Evolutionary conservation across 805 yeast species (phyloP).

Genomic region (Pichia gijzeniarum): DNA sequence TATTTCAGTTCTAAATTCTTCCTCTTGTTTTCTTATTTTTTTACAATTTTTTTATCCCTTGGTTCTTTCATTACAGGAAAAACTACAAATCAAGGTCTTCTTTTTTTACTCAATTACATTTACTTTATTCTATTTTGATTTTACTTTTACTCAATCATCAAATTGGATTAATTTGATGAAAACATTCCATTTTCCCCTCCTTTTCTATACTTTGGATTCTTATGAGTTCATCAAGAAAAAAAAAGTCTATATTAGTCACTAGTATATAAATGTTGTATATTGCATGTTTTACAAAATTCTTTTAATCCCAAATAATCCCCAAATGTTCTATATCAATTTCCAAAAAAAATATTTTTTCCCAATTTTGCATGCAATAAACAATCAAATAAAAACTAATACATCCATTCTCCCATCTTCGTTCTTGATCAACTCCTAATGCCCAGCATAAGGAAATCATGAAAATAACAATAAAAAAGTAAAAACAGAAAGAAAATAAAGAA

Average conservation of each 20-base stretch:
- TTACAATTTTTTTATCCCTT: not conserved
- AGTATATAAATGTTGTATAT: constrained; percentile 1
- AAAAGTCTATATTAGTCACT: constrained; percentile 1
- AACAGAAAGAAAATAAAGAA: constrained; percentile 4
- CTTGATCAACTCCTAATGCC: not conserved
- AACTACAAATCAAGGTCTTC: constrained; percentile 1
- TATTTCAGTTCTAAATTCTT: constrained; percentile 3
- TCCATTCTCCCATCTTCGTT: not conserved
- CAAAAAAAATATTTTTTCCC: no score
- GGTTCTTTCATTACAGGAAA: not conserved
- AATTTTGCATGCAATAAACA: constrained; percentile 6
- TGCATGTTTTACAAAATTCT: constrained; percentile 3
- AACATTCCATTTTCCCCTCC: not conserved
- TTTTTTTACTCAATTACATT: not conserved
- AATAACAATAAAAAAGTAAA: constrained; percentile 1
- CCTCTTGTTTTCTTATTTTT: not conserved
- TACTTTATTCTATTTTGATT: not conserved
- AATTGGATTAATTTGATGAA: not conserved
- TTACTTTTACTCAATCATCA: not conserved
- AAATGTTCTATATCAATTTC: no score
- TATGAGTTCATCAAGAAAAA: constrained; percentile 3
- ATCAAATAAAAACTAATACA: constrained; percentile 1
- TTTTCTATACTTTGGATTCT: not conserved
- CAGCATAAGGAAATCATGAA: constrained; percentile 2
- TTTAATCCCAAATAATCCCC: not conserved